Evolutionary conservation across 345 rosid species (phyloP).

Genomic region (Salix brachista): DNA sequence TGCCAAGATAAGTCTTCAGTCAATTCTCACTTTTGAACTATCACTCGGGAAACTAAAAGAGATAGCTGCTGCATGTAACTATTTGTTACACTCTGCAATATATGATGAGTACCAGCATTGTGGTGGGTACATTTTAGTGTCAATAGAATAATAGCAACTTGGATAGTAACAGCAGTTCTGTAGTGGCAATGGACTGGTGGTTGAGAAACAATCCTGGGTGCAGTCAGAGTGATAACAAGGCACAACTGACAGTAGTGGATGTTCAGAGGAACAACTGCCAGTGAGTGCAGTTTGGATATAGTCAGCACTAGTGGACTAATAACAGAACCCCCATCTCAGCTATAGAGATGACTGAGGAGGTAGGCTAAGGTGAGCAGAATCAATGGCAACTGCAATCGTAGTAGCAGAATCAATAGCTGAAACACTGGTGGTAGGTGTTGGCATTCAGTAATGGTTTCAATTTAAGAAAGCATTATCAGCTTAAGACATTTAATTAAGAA

Average conservation of each 20-base stretch:
- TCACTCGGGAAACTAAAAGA: not conserved
- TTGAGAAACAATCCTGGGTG: too few species aligned
- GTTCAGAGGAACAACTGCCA: not conserved
- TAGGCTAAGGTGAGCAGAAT: not conserved
- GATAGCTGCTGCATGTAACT: not conserved
- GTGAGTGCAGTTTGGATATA: not conserved
- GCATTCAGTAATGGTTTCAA: not conserved
- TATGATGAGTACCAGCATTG: not conserved
- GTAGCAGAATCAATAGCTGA: not conserved
- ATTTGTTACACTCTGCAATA: not conserved
- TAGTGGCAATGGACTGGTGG: not conserved
- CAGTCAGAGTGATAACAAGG: too few species aligned
- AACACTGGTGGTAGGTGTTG: not conserved
- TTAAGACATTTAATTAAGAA: not conserved
- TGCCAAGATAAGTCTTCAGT: not conserved
- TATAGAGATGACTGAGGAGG: too few species aligned
- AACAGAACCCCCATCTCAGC: too few species aligned
- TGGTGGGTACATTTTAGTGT: too few species aligned
- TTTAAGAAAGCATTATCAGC: not conserved
- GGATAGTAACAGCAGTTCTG: not conserved
- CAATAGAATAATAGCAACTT: too few species aligned
- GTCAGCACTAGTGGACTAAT: not conserved
- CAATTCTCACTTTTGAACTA: not conserved
- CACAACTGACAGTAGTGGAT: not conserved
- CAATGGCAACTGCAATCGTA: not conserved